Conservation (phyloP, 768 basidiomycete species). For the Baorangia bicolor region DNA sequence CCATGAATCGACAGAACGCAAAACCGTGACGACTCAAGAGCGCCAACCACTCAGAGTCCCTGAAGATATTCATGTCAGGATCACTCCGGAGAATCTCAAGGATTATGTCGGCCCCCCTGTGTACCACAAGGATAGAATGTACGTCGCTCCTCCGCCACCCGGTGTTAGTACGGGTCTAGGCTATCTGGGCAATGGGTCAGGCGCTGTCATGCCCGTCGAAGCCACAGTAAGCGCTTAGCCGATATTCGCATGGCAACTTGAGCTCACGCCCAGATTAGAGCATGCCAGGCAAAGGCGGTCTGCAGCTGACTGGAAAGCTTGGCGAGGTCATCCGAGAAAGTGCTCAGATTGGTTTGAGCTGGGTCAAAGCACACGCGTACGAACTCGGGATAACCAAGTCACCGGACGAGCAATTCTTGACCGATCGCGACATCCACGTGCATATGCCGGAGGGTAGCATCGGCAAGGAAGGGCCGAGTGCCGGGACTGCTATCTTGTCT, state of each 20-base stretch:
- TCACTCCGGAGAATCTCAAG: slow-evolving; percentile 86
- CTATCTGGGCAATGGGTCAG: slow-evolving; percentile 94
- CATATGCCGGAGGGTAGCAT: slow-evolving; percentile 97
- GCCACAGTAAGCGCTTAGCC: slow-evolving; percentile 62
- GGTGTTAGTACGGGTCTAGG: slow-evolving; percentile 96
- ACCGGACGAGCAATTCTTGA: slow-evolving; percentile 73
- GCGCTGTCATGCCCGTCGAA: slow-evolving; percentile 97
- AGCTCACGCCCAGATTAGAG: slow-evolving; percentile 45
- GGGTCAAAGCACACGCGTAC: slow-evolving; percentile 89
- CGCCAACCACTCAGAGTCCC: slow-evolving; percentile 84
- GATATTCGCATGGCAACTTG: not conserved
- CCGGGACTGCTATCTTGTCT: slow-evolving; percentile 89
- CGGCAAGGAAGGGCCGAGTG: slow-evolving; percentile 95
- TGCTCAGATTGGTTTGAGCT: slow-evolving; percentile 91
- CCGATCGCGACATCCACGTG: slow-evolving; percentile 87
- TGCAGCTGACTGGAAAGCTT: slow-evolving; percentile 95
- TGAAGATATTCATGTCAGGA: slow-evolving; percentile 69
- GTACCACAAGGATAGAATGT: slow-evolving; percentile 94
- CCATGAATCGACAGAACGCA: slow-evolving; percentile 36
- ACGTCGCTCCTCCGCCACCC: slow-evolving; percentile 73
- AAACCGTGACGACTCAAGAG: slow-evolving; percentile 70
- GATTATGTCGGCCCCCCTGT: slow-evolving; percentile 96
- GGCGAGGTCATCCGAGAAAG: slow-evolving; percentile 98
- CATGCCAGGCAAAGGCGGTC: slow-evolving; percentile 93
- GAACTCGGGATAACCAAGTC: slow-evolving; percentile 81